Base-by-base conservation (phyloP, 208 protist species). In the Crithidia expoeki region DNA sequence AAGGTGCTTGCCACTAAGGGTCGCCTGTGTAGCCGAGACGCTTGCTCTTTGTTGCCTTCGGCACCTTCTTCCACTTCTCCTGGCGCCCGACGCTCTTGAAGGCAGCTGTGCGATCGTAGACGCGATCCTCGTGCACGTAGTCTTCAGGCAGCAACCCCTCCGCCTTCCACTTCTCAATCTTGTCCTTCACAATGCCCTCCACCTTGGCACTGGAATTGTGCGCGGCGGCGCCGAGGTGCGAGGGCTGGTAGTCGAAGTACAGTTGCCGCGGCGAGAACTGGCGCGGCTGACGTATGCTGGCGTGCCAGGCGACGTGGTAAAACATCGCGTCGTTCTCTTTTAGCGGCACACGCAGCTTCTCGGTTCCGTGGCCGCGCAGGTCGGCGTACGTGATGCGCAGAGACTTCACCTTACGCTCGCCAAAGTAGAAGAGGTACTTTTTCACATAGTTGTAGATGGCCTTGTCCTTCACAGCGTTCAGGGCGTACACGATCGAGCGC, bases 181-280 rank as follows among this genome's bases (percentile, higher is more conserved):
- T 94, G 25, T 96, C 88, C 83, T 96, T 94, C 19, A 96, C 86
- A 68, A 96, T 94, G 52, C 93, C 90, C 16, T 96, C 89, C 66
- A 96, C 88, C 80, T 94, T 94, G 6, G 86, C 82, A 49, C 92
- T 94, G 19, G 86, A 49, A 53, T 81, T 87, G 64, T 93, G 83
- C 32, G 69, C 61, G 47, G 77, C 75, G 33, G 71, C 53, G 34
- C 73, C 72, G 10, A 93, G 42, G 10, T 85, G 76, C 30, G 92
- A 94, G 12, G 92, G 92, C 34, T 74, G 81, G 79, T 96, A 92
- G 74, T 96, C 92, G 80, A 96, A 96, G 78, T 95, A 96, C 38
- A 93, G 79, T 81, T 95, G 89, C 10, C 92, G 79, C 21, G 92
- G 92, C 32, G 83, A 91, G 79, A 96, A 96, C 72, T 92, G 88